phyloP scores from a whole-genome alignment of 1,139 yeast genomes.

The Candida sanyaensis region DNA sequence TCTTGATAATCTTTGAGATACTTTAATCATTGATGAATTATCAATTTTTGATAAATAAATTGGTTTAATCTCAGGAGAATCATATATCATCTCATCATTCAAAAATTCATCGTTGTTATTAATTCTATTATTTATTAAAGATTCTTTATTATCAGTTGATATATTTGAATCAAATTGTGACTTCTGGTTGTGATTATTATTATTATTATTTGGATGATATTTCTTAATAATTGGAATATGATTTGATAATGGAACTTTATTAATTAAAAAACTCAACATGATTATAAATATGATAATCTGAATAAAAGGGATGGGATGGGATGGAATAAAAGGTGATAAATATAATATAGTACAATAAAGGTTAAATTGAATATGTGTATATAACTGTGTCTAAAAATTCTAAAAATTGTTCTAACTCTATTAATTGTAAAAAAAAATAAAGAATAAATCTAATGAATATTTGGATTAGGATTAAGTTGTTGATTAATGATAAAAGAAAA shows the following conservation, averaged over 20 bases:
- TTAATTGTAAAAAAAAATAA: no score
- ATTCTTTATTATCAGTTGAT: background rate
- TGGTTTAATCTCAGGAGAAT: conserved; percentile 4
- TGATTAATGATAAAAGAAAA: no score
- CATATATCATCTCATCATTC: conserved; percentile 10
- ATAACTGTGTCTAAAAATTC: no score
- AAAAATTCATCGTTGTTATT: background rate
- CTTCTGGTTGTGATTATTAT: background rate
- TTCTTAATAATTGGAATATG: conserved; percentile 8
- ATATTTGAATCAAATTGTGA: background rate
- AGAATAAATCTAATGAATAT: no score
- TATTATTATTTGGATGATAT: background rate
- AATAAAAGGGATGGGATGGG: no score
- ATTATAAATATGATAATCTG: no score
- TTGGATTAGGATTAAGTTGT: no score
- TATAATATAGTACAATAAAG: no score
- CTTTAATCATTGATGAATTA: conserved; percentile 10
- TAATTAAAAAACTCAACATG: background rate
- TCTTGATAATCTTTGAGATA: conserved; percentile 13
- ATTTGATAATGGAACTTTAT: conserved; percentile 7
- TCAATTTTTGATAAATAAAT: conserved; percentile 10
- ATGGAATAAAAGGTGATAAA: no score
- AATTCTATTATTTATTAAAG: background rate
- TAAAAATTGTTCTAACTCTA: no score
- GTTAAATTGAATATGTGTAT: no score